Conservation (phyloP, 345 rosid genomes). For the Linum lewisii region DNA sequence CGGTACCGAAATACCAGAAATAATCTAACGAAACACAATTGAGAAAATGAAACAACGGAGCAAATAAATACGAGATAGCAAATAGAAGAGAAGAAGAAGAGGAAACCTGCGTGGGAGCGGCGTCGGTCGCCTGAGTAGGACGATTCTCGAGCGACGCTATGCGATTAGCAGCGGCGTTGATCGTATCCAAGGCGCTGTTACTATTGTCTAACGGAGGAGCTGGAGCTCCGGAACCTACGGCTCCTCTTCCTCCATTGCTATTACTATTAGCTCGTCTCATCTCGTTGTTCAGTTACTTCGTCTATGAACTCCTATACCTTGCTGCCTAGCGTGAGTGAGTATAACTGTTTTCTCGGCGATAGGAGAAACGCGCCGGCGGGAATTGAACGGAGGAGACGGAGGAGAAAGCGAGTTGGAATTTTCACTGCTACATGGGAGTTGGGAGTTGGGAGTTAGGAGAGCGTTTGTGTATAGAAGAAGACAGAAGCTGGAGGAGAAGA, state of each 20-base stretch:
- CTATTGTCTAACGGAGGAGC: slow-evolving; percentile 10
- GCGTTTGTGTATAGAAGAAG: not conserved
- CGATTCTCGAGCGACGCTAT: slow-evolving; percentile 75
- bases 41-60: not conserved
- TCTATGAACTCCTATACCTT: not conserved
- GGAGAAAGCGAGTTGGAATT: not conserved
- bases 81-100: not conserved
- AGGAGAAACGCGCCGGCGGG: slow-evolving; percentile 8
- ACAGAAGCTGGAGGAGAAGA: not conserved
- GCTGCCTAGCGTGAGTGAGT: not conserved
- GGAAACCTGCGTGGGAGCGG: slow-evolving; percentile 26
- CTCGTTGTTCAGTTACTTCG: slow-evolving; percentile 7
- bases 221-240: slow-evolving; percentile 25
- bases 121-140: slow-evolving; percentile 26
- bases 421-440: not conserved
- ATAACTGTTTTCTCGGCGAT: slow-evolving; percentile 2
- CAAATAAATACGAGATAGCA: not conserved
- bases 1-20: not conserved
- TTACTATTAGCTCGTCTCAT: slow-evolving; percentile 29
- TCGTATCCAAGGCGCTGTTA: slow-evolving; percentile 46
- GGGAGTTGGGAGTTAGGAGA: not conserved
- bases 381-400: not conserved
- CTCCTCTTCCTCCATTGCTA: not conserved
- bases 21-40: not conserved
- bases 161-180: slow-evolving; percentile 86